These are phyloP conservation scores for Ophiorrhiza pumila DNA, from an alignment of 257 asterid genomes.

Conservation along the genomic window DNA sequence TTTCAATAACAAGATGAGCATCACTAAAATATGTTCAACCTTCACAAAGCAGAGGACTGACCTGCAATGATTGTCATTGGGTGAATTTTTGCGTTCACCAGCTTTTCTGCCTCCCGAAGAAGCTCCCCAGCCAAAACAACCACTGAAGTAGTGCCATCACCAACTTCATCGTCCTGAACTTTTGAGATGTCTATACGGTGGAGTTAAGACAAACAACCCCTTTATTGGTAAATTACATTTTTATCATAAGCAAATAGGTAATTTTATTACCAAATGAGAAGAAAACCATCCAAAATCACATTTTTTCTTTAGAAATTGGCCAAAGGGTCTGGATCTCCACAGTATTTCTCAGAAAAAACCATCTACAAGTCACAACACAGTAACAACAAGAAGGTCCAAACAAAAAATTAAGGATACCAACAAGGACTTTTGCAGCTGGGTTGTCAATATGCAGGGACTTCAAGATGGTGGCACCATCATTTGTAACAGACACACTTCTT, in stretches of 20 bases:
- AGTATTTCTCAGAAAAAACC: background rate
- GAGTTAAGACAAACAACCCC: slow-evolving; percentile 27
- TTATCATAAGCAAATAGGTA: background rate
- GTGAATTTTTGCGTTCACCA: slow-evolving; percentile 84
- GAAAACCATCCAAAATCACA: background rate
- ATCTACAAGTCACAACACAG: background rate
- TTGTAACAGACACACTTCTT: slow-evolving; percentile 83
- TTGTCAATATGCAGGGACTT: slow-evolving; percentile 96
- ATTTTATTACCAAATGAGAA: background rate
- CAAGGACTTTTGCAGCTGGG: slow-evolving; percentile 97
- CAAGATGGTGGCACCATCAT: slow-evolving; percentile 97
- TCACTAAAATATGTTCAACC: background rate
- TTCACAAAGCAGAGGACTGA: slow-evolving; percentile 18
- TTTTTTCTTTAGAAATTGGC: background rate
- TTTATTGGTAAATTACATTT: background rate
- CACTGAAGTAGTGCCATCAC: slow-evolving; percentile 98
- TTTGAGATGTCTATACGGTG: slow-evolving; percentile 68
- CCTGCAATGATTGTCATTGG: slow-evolving; percentile 95
- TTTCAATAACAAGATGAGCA: background rate
- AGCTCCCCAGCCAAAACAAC: slow-evolving; percentile 98
- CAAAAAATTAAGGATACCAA: slow-evolving; percentile 66
- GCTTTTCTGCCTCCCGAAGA: slow-evolving; percentile 94
- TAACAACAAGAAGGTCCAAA: background rate
- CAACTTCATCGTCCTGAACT: slow-evolving; percentile 99
- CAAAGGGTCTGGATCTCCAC: background rate